phyloP scores from a whole-genome alignment of 163 green algal species.

The Scenedesmus sp. region DNA sequence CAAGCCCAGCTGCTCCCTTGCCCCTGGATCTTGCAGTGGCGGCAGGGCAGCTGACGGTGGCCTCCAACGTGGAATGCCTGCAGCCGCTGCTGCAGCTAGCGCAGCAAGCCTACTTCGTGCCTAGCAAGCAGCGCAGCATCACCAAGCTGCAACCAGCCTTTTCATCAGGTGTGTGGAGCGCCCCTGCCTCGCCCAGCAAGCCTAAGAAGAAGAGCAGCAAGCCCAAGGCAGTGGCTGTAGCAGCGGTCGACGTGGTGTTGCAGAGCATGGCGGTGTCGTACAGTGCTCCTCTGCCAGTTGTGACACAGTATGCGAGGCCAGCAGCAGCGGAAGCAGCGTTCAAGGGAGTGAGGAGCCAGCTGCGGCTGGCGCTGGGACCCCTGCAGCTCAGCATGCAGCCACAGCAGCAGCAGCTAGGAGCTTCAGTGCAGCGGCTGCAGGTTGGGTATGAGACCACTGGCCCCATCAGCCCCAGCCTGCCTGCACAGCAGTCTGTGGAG shows the following conservation, averaged over 20 bases:
- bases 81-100: constrained; percentile 28
- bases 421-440: constrained; percentile 25
- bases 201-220: not conserved
- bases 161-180: not conserved
- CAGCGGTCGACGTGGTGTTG: constrained; percentile 24
- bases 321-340: not conserved
- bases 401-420: constrained; percentile 19
- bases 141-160: not conserved
- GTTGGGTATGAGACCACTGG: constrained; percentile 10
- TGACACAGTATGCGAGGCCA: not conserved
- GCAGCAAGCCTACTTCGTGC: not conserved
- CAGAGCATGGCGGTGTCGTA: not conserved
- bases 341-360: constrained; percentile 1
- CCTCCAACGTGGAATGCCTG: not conserved
- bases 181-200: not conserved
- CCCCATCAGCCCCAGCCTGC: not conserved
- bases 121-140: not conserved
- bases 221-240: not conserved
- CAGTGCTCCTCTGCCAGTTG: not conserved
- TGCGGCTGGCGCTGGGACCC: not conserved
- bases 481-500: constrained; percentile 13
- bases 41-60: not conserved
- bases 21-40: constrained; percentile 4
- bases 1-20: not conserved
- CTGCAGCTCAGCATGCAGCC: constrained; percentile 34